Evolutionary conservation across 208 protist genomes (phyloP).

Genomic region (Crithidia bombi): DNA sequence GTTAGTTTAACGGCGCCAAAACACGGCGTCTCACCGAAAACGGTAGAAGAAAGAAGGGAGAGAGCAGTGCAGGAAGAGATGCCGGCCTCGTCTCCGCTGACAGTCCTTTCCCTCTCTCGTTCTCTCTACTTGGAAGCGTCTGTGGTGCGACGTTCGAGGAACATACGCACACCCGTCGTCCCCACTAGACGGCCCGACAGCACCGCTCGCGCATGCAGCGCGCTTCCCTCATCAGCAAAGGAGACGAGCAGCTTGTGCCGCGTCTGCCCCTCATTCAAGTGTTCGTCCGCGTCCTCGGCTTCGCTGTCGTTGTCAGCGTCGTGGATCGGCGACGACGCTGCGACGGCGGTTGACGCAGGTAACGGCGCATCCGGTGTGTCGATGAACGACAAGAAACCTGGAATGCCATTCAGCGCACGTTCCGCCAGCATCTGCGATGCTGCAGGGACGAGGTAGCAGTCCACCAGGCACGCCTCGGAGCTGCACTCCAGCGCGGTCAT

Average conservation of each 20-base stretch:
- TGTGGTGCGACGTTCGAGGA: constrained; percentile 57
- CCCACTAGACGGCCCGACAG: constrained; percentile 81
- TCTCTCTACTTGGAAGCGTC: background rate
- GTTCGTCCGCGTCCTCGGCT: constrained; percentile 6
- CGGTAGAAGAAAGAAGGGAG: background rate
- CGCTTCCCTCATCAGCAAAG: constrained; percentile 85
- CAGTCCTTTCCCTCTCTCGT: no score
- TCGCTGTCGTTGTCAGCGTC: constrained; percentile 37
- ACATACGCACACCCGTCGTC: constrained; percentile 78
- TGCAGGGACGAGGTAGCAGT: constrained; percentile 60
- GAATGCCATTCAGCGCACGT: constrained; percentile 58
- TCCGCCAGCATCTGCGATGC: constrained; percentile 52
- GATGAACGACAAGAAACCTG: constrained; percentile 72
- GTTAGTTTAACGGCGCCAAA: background rate
- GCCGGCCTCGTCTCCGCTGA: no score
- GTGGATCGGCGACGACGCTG: constrained; percentile 26
- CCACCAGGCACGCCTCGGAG: constrained; percentile 71
- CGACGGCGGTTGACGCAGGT: background rate
- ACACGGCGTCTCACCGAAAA: no score
- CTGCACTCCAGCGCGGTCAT: constrained; percentile 34
- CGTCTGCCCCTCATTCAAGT: constrained; percentile 6
- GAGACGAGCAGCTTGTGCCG: constrained; percentile 48
- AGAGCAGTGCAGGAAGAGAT: background rate
- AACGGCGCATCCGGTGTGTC: constrained; percentile 34
- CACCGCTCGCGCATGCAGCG: constrained; percentile 79